These are phyloP conservation scores for Lactarius vividus DNA, from an alignment of 768 basidiomycete genomes.

Conservation along the genomic window DNA sequence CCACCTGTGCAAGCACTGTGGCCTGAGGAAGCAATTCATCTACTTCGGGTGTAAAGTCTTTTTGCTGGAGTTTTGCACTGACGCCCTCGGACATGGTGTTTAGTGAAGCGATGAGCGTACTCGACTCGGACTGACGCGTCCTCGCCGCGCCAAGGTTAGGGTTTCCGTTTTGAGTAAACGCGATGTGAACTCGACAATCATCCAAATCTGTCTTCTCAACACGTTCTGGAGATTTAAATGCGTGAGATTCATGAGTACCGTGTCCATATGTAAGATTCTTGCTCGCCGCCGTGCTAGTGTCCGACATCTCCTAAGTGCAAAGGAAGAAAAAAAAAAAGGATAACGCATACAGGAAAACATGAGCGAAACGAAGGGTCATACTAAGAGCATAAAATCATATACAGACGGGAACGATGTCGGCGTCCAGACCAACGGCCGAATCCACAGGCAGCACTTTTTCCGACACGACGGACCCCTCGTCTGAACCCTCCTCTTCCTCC, in stretches of 20 bases:
- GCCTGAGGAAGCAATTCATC: constrained; percentile 70
- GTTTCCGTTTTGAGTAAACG: constrained; percentile 20
- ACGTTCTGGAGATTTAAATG: constrained; percentile 10
- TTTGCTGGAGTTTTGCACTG: constrained; percentile 72
- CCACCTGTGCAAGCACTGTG: constrained; percentile 66
- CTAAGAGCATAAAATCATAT: constrained; percentile 42
- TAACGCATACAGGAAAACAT: constrained; percentile 28
- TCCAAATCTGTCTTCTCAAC: background rate
- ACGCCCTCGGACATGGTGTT: constrained; percentile 61
- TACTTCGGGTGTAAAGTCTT: constrained; percentile 85
- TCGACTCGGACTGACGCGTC: constrained; percentile 37
- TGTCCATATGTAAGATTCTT: too few species aligned
- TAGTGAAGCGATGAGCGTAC: constrained; percentile 9
- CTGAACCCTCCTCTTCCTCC: constrained; percentile 10
- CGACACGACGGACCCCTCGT: constrained; percentile 18
- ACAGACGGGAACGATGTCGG: constrained; percentile 47
- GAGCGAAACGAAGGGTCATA: constrained; percentile 21
- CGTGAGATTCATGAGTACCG: constrained; percentile 46
- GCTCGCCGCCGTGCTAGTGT: constrained; percentile 15
- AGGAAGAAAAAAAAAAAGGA: constrained; percentile 25
- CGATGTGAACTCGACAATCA: constrained; percentile 2
- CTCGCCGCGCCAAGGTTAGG: constrained; percentile 27
- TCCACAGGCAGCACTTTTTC: constrained; percentile 25
- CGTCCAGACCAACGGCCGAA: constrained; percentile 23
- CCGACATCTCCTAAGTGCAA: constrained; percentile 16